A percentile compares a stretch with the other conserved stretches of the same genome.
Evolutionary conservation across 2,329 filamentous ascomycete species (phyloP).

Genomic region (Paraphoma sp.): DNA sequence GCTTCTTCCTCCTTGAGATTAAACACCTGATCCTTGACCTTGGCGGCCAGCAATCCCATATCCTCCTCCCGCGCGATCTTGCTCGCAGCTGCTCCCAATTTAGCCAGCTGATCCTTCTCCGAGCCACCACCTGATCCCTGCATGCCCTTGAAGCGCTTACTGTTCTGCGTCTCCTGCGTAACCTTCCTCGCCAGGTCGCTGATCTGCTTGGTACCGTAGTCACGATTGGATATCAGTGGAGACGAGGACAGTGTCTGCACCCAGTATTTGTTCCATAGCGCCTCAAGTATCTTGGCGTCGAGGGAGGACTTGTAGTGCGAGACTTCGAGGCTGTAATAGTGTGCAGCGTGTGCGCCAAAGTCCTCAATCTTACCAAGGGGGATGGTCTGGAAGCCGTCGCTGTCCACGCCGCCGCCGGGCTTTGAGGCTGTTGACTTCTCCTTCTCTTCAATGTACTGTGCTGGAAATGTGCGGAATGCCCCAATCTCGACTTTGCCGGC

Average conservation of each 20-base stretch:
- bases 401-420: slow-evolving; percentile 43
- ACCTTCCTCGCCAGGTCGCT: slow-evolving; percentile 86
- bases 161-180: slow-evolving; percentile 64
- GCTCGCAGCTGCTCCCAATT: slow-evolving; percentile 67
- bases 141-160: slow-evolving; percentile 41
- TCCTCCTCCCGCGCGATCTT: slow-evolving; percentile 68
- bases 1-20: slow-evolving; percentile 16
- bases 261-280: slow-evolving; percentile 99
- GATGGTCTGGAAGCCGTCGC: slow-evolving; percentile 76
- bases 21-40: slow-evolving; percentile 70
- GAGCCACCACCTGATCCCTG: slow-evolving; percentile 5
- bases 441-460: slow-evolving; percentile 63
- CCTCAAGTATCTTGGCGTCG: slow-evolving; percentile 83
- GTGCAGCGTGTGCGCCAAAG: slow-evolving; percentile 88
- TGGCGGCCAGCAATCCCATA: slow-evolving; percentile 67
- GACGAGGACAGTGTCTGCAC: slow-evolving; percentile 93
- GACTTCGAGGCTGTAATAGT: slow-evolving; percentile 91
- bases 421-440: slow-evolving; percentile 45
- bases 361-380: slow-evolving; percentile 94
- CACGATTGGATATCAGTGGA: slow-evolving; percentile 88
- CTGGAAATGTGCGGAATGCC: slow-evolving; percentile 90
- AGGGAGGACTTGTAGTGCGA: slow-evolving; percentile 94
- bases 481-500: slow-evolving; percentile 97
- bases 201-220: slow-evolving; percentile 93
- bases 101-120: slow-evolving; percentile 57